Percentiles rank a stretch among this genome's conserved stretches.
Conservation (phyloP, 768 basidiomycete species). For the Neoboletus brunneissimus region DNA sequence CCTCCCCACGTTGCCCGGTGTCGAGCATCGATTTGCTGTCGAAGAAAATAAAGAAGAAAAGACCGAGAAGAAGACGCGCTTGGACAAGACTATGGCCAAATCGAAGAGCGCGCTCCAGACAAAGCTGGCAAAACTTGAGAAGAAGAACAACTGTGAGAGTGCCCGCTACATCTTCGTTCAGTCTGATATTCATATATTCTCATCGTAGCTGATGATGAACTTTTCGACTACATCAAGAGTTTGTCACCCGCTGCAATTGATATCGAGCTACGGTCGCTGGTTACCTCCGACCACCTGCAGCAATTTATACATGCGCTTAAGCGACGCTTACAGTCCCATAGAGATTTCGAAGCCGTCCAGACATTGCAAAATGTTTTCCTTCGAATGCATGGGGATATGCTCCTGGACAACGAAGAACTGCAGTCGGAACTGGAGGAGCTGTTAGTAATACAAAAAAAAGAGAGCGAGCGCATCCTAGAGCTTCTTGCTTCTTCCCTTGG, state of each 20-base stretch:
- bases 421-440: constrained; percentile 54
- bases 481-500: constrained; percentile 72
- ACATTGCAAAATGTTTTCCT: constrained; percentile 83
- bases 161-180: constrained; percentile 1
- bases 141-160: constrained; percentile 66
- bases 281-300: constrained; percentile 57
- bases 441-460: constrained; percentile 63
- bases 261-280: constrained; percentile 80
- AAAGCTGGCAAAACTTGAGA: constrained; percentile 54
- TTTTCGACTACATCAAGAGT: constrained; percentile 82
- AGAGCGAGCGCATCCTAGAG: constrained; percentile 76
- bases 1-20: constrained; percentile 86
- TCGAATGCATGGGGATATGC: constrained; percentile 76
- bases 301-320: constrained; percentile 74
- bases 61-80: constrained; percentile 43
- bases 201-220: constrained; percentile 59
- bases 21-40: constrained; percentile 78
- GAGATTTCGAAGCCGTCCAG: constrained; percentile 95
- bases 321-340: constrained; percentile 68
- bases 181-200: constrained; percentile 3
- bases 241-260: constrained; percentile 91
- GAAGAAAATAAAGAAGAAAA: constrained; percentile 38
- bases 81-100: constrained; percentile 50
- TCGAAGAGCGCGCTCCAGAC: constrained; percentile 70
- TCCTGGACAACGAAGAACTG: constrained; percentile 71